These are phyloP conservation scores for Neurospora sp. DNA, from an alignment of 495 filamentous ascomycete species.

Conservation along the genomic window DNA sequence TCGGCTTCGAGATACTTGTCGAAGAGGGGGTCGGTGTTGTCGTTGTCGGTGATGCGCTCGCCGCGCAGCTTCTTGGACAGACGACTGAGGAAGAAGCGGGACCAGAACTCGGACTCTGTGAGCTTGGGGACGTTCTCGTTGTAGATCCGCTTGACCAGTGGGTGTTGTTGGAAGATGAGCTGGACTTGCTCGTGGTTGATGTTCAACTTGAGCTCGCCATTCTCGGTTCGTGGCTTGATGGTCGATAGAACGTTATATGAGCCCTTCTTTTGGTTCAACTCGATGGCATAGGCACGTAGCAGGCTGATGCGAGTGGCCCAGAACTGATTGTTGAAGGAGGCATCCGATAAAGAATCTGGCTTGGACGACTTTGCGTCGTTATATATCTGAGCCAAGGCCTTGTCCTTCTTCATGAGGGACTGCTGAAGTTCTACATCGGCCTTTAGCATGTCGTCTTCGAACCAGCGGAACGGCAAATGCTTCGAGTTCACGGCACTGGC, in stretches of 20 bases:
- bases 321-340: constrained; percentile 78
- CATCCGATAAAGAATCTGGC: constrained; percentile 65
- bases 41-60: constrained; percentile 66
- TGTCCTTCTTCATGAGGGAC: constrained; percentile 69
- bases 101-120: constrained; percentile 76
- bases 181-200: constrained; percentile 88
- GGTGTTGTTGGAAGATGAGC: constrained; percentile 86
- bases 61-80: constrained; percentile 88
- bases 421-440: constrained; percentile 70
- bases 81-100: constrained; percentile 78
- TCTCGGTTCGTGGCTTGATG: constrained; percentile 72
- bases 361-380: constrained; percentile 68
- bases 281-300: constrained; percentile 81
- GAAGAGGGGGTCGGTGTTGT: constrained; percentile 61
- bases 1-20: constrained; percentile 74
- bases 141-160: constrained; percentile 80
- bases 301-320: constrained; percentile 81
- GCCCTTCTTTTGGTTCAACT: constrained; percentile 71
- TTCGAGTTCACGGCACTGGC: constrained; percentile 37
- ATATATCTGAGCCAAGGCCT: constrained; percentile 65
- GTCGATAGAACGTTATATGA: constrained; percentile 87
- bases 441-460: constrained; percentile 66
- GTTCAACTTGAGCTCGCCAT: constrained; percentile 67
- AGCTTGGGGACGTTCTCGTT: constrained; percentile 87
- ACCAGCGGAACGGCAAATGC: constrained; percentile 44